phyloP scores from a whole-genome alignment of 257 asterid genomes.

The Solanum medicagineum region DNA sequence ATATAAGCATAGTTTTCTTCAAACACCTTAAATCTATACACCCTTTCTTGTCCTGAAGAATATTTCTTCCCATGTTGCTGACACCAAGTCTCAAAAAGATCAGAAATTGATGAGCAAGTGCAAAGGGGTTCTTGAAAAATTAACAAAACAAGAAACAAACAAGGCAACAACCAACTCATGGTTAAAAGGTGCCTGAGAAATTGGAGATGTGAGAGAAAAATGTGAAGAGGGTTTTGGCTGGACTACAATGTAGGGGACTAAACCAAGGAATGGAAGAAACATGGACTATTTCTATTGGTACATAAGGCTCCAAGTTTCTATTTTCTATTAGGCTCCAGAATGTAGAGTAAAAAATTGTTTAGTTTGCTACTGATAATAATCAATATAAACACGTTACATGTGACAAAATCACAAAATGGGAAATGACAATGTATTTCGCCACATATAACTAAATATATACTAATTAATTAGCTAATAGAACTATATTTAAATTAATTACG shows the following conservation, averaged over 20 bases:
- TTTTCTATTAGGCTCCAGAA: background rate
- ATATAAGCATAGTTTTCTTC: conserved; percentile 49
- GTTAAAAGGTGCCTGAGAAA: background rate
- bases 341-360: background rate
- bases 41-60: conserved; percentile 56
- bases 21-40: conserved; percentile 42
- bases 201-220: background rate
- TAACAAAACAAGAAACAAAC: conserved; percentile 20
- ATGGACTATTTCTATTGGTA: conserved; percentile 3
- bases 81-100: conserved; percentile 71
- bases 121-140: conserved; percentile 14
- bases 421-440: too few species aligned
- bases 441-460: too few species aligned
- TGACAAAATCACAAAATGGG: background rate
- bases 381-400: background rate
- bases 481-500: too few species aligned
- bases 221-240: background rate
- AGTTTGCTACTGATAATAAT: background rate
- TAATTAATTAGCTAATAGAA: too few species aligned
- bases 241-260: background rate
- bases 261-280: conserved; percentile 13
- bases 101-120: conserved; percentile 36
- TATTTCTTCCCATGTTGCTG: conserved; percentile 47
- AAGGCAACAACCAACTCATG: conserved; percentile 34
- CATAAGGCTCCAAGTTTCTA: background rate